phyloP scores from a whole-genome alignment of 2,329 filamentous ascomycete species.

The Phoma sp. region DNA sequence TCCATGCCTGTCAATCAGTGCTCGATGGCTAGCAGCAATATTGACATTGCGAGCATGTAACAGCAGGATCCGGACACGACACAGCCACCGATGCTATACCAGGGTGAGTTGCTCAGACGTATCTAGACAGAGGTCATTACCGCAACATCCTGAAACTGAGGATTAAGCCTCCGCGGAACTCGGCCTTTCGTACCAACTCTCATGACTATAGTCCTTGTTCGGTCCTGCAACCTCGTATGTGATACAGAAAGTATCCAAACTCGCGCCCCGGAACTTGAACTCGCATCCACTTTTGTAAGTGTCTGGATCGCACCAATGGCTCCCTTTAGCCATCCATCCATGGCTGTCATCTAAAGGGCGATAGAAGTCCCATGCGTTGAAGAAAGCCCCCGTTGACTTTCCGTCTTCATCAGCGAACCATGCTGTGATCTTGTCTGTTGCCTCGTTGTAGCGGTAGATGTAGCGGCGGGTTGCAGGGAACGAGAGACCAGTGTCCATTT shows the following conservation, averaged over 20 bases:
- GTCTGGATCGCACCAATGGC: slow-evolving; percentile 74
- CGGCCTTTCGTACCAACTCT: slow-evolving; percentile 45
- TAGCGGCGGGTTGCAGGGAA: slow-evolving; percentile 71
- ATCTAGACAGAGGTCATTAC: too few relatives aligned
- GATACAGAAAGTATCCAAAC: slow-evolving; percentile 48
- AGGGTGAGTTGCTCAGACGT: too few relatives aligned
- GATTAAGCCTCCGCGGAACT: background rate
- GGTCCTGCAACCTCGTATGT: slow-evolving; percentile 72
- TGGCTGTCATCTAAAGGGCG: slow-evolving; percentile 40
- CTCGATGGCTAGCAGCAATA: too few relatives aligned
- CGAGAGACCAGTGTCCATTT: slow-evolving; percentile 59
- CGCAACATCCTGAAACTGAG: too few relatives aligned
- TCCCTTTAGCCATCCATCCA: slow-evolving; percentile 68
- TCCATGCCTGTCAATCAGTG: too few relatives aligned
- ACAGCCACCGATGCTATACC: too few relatives aligned
- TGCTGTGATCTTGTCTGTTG: slow-evolving; percentile 66
- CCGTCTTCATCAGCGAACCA: slow-evolving; percentile 78
- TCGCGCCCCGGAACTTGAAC: slow-evolving; percentile 59
- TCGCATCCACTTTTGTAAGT: slow-evolving; percentile 73
- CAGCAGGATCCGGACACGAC: too few relatives aligned
- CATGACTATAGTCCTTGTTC: slow-evolving; percentile 70
- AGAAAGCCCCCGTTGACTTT: slow-evolving; percentile 74
- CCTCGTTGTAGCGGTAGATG: slow-evolving; percentile 72
- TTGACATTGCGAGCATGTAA: too few relatives aligned
- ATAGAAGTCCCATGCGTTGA: slow-evolving; percentile 73